Conservation (phyloP, 257 asterid genomes). For the Lantana camara region DNA sequence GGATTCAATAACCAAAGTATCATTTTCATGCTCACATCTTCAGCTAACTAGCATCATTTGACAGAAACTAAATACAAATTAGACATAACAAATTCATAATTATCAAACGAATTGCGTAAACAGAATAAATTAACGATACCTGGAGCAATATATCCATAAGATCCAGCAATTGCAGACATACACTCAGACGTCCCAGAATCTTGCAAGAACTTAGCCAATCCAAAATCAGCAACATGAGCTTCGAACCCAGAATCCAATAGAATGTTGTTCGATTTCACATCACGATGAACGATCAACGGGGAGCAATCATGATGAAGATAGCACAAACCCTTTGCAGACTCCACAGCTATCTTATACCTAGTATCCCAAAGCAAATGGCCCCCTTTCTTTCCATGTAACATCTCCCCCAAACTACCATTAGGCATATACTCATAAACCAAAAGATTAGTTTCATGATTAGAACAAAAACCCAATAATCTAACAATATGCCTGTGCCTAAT, state of each 20-base stretch:
- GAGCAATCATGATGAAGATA: constrained; percentile 93
- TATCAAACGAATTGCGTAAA: background rate
- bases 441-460: constrained; percentile 78
- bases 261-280: constrained; percentile 79
- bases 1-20: too few species aligned
- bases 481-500: constrained; percentile 84
- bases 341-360: constrained; percentile 73
- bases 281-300: constrained; percentile 79
- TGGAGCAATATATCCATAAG: constrained; percentile 92
- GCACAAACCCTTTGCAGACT: constrained; percentile 82
- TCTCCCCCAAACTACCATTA: constrained; percentile 80
- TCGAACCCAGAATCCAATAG: constrained; percentile 67
- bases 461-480: constrained; percentile 73
- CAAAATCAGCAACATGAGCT: constrained; percentile 91
- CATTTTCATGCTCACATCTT: too few species aligned
- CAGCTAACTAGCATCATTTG: too few species aligned
- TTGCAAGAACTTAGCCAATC: constrained; percentile 87
- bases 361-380: constrained; percentile 86
- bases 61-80: too few species aligned
- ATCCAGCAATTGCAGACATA: constrained; percentile 91
- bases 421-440: constrained; percentile 87
- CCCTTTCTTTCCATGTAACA: constrained; percentile 85
- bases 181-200: constrained; percentile 80
- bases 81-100: background rate
- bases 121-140: constrained; percentile 40